Base-by-base conservation (phyloP, 2,329 filamentous ascomycete genomes). In the Cadophora malorum region DNA sequence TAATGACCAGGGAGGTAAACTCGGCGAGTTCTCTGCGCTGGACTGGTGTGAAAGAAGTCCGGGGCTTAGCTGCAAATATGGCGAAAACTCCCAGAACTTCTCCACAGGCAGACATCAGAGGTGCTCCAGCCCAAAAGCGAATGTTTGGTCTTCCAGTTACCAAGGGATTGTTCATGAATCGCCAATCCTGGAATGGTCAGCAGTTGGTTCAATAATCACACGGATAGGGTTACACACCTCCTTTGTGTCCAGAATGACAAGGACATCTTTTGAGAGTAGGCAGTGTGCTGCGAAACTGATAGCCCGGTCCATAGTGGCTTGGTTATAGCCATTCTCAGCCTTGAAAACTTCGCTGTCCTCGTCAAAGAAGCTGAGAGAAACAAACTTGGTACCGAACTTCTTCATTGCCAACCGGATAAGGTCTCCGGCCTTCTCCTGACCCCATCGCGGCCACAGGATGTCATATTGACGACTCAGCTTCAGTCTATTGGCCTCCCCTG, bases 71-170 rank as follows among this genome's bases (percentile, higher is more conserved):
- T 60, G 73, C 70, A 59, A 76, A 78, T 8, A 79, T 69, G 8
- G 76, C 72, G 59, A 80, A 74, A 5, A 78, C 76, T 4, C 76
- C 78, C 38, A 79, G 69, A 16, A 71, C 69, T 35, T 73, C 70
- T 60, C 76, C 76, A 60, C 74, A 74, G 23, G 71, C 59, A 35
- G 75, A 74, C 16, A 79, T 66, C 45, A 80, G 70, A 8, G 79
- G 79, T 28, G 77, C 77, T 12, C 76, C 79, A n/a, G 77, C 78
- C 52, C 79, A 79, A 65, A 80, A 80, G 4, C 77, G 74, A 52
- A 80, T 77, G 5, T 74, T 66, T 23, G 76, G 73, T 7, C 63
- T 62, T 5, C 63, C 68, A 23, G 62, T 67, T 1, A 79, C 76
- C 3, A 79, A 72, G 1, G 78, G 78, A 47, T 78, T 78, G 10